Conservation (phyloP, 129 eudicot species). For the Sambucus nigra region DNA sequence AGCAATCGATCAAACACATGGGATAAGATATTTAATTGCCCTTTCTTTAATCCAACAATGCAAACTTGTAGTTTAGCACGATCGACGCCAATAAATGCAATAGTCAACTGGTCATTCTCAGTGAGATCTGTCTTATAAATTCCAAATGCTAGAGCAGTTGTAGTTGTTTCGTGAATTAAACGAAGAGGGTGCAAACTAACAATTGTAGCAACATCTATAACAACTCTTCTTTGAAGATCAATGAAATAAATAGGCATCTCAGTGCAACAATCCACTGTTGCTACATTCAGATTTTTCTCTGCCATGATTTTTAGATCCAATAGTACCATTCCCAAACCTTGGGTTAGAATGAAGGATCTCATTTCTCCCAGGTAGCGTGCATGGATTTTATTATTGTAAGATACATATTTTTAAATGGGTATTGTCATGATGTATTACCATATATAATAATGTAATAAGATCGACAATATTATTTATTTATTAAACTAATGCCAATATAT, state of each 20-base stretch:
- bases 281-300: constrained; percentile 41
- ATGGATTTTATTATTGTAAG: too few relatives aligned
- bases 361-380: constrained; percentile 39
- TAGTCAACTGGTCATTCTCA: constrained; percentile 43
- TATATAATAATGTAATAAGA: too few relatives aligned
- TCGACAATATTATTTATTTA: too few relatives aligned
- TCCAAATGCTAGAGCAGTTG: constrained; percentile 62
- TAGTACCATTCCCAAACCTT: too few relatives aligned
- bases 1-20: constrained; percentile 44
- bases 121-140: constrained; percentile 58
- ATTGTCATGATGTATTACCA: too few relatives aligned
- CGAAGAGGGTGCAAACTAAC: constrained; percentile 52
- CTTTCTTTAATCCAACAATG: constrained; percentile 56
- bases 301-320: constrained; percentile 49
- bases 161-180: constrained; percentile 53
- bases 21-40: constrained; percentile 44
- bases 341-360: constrained; percentile 48
- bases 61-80: constrained; percentile 59
- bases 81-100: constrained; percentile 55
- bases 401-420: too few relatives aligned
- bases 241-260: constrained; percentile 60
- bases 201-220: constrained; percentile 50
- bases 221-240: constrained; percentile 59
- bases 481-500: too few relatives aligned
- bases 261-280: constrained; percentile 58